phyloP scores from a whole-genome alignment of 805 yeast genomes.

The Saccharomycopsis malanga region DNA sequence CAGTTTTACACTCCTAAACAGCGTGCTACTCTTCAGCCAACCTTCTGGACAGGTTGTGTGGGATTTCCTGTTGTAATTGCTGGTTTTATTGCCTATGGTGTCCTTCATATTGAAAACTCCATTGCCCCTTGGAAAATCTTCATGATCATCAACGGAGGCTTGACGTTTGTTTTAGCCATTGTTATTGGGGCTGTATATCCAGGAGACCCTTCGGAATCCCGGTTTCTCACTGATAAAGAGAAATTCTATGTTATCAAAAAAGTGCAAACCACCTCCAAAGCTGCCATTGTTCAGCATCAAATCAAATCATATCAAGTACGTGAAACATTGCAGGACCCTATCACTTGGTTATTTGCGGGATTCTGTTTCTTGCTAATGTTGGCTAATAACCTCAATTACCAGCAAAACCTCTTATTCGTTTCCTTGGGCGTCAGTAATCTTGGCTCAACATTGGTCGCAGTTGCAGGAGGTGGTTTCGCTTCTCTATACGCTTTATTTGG shows the following conservation, averaged over 20 bases:
- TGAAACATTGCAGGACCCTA: conserved; percentile 45
- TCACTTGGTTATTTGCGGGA: conserved; percentile 37
- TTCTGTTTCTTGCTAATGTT: conserved; percentile 37
- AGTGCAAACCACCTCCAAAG: conserved; percentile 33
- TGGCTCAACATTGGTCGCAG: conserved; percentile 41
- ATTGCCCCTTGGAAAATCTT: conserved; percentile 42
- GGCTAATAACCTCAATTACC: conserved; percentile 41
- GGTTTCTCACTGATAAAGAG: conserved; percentile 36
- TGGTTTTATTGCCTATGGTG: conserved; percentile 37
- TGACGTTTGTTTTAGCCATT: conserved; percentile 33
- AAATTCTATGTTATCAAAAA: conserved; percentile 39
- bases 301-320: conserved; percentile 41
- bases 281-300: conserved; percentile 39
- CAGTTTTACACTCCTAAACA: conserved; percentile 36
- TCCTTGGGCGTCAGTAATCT: conserved; percentile 33
- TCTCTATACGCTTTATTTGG: conserved; percentile 30
- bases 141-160: conserved; percentile 41
- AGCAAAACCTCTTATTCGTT: conserved; percentile 37
- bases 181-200: conserved; percentile 36
- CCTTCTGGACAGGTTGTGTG: conserved; percentile 39
- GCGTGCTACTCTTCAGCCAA: conserved; percentile 40
- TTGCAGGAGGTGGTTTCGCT: conserved; percentile 40
- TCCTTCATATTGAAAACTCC: conserved; percentile 24
- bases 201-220: conserved; percentile 40
- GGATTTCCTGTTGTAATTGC: conserved; percentile 36